A percentile compares a stretch with the other conserved stretches of the same genome.
phyloP scores from a whole-genome alignment of 768 basidiomycete species.

The Tulasnella calospora region DNA sequence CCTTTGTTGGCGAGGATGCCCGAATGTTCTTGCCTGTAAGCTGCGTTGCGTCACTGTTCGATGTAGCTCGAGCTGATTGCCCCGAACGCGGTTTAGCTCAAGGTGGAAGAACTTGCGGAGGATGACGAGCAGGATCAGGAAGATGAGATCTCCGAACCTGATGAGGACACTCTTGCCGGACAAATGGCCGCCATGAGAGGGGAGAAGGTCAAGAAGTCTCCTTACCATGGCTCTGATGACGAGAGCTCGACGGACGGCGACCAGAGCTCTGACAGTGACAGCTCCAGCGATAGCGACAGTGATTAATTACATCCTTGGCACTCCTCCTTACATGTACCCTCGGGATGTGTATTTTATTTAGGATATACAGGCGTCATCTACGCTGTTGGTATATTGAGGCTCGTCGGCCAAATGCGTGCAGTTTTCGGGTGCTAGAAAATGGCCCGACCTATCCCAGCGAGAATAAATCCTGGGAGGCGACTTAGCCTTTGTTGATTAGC shows the following conservation, averaged over 20 bases:
- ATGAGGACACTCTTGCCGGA: conserved; percentile 92
- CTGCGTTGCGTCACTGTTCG: conserved; percentile 27
- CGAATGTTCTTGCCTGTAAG: conserved; percentile 66
- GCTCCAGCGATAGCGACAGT: conserved; percentile 30
- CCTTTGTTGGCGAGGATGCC: conserved; percentile 77
- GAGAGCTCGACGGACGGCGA: conserved; percentile 52
- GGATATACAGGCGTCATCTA: conserved; percentile 4
- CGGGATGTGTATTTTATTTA: conserved; percentile 11
- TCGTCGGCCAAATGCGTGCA: neutral
- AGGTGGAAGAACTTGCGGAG: conserved; percentile 67
- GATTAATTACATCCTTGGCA: conserved; percentile 3
- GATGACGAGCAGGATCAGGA: conserved; percentile 61
- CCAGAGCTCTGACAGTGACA: conserved; percentile 41
- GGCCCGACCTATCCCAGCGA: conserved; percentile 16
- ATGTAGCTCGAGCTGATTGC: conserved; percentile 26
- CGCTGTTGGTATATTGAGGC: neutral
- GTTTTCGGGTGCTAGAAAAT: neutral
- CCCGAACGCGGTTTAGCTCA: conserved; percentile 50
- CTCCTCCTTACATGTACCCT: neutral
- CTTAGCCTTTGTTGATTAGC: neutral
- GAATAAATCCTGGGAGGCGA: neutral
- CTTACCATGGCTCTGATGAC: conserved; percentile 41
- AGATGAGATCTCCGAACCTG: conserved; percentile 96
- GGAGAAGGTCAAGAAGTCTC: conserved; percentile 66
- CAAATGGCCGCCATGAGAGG: conserved; percentile 98